These are phyloP conservation scores for Myriosclerotinia duriaeana DNA, from an alignment of 2,329 filamentous ascomycete genomes.

Conservation along the genomic window DNA sequence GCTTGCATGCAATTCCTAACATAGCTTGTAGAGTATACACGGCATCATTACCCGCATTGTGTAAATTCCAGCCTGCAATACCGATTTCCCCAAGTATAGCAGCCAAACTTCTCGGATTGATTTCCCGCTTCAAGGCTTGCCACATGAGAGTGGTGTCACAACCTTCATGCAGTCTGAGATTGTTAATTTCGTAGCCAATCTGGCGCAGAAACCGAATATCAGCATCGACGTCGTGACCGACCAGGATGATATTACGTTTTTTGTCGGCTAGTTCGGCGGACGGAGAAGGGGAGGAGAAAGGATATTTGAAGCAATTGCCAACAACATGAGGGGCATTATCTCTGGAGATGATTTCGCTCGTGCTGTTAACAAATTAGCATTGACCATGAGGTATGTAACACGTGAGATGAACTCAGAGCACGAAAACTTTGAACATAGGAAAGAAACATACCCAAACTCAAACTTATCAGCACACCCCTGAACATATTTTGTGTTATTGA, in stretches of 20 bases:
- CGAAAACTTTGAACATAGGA: not conserved
- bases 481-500: constrained; percentile 68
- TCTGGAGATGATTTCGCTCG: constrained; percentile 54
- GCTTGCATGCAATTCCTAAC: constrained; percentile 57
- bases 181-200: constrained; percentile 62
- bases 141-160: constrained; percentile 75
- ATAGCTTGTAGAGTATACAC: constrained; percentile 74
- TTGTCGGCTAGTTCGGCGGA: constrained; percentile 15
- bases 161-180: constrained; percentile 57
- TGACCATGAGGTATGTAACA: no score
- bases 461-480: constrained; percentile 71
- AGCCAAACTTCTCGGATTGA: constrained; percentile 56
- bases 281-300: constrained; percentile 46
- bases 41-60: constrained; percentile 88
- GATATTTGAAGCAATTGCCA: constrained; percentile 56
- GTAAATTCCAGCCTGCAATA: constrained; percentile 64
- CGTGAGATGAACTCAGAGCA: not conserved
- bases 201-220: constrained; percentile 69
- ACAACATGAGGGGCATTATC: constrained; percentile 48
- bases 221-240: constrained; percentile 69
- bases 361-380: constrained; percentile 38
- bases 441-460: constrained; percentile 64
- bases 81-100: constrained; percentile 63
- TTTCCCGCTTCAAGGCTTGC: constrained; percentile 57
- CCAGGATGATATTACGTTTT: constrained; percentile 64